Percentiles rank a stretch among this genome's conserved stretches.
Evolutionary conservation across 495 filamentous ascomycete species (phyloP).

Genomic region (Podospora didyma): DNA sequence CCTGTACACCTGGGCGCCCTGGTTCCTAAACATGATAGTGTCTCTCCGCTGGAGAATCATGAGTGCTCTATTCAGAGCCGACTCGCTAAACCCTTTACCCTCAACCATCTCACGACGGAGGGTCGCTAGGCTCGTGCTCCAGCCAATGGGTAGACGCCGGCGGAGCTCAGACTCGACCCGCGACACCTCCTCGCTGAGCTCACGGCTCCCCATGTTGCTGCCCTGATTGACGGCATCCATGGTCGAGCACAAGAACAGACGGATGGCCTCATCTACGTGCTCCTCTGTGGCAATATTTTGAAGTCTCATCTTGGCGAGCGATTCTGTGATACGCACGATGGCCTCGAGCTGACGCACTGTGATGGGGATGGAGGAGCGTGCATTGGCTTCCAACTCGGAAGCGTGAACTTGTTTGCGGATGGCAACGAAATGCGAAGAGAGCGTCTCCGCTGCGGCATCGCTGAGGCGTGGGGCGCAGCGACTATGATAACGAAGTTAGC

Average conservation of each 20-base stretch:
- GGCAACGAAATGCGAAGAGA: slow-evolving; percentile 94
- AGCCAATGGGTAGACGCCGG: slow-evolving; percentile 85
- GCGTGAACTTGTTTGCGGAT: slow-evolving; percentile 94
- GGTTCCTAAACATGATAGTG: slow-evolving; percentile 85
- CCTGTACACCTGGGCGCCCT: slow-evolving; percentile 84
- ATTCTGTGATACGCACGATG: slow-evolving; percentile 95
- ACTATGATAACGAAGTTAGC: slow-evolving; percentile 45
- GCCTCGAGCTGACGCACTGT: slow-evolving; percentile 96
- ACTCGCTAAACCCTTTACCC: slow-evolving; percentile 79
- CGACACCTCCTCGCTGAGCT: slow-evolving; percentile 81
- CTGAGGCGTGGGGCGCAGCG: slow-evolving; percentile 91
- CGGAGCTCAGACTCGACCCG: slow-evolving; percentile 91
- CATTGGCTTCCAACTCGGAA: slow-evolving; percentile 79
- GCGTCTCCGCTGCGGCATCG: slow-evolving; percentile 89
- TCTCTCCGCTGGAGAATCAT: slow-evolving; percentile 83
- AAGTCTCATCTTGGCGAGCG: slow-evolving; percentile 85
- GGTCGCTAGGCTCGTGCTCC: slow-evolving; percentile 85
- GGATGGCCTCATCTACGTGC: slow-evolving; percentile 97
- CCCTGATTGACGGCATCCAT: slow-evolving; percentile 98
- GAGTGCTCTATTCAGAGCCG: slow-evolving; percentile 76
- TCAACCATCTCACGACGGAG: slow-evolving; percentile 88
- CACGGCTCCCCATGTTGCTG: slow-evolving; percentile 71
- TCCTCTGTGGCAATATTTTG: slow-evolving; percentile 79
- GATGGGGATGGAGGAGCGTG: slow-evolving; percentile 90
- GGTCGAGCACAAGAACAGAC: slow-evolving; percentile 91